Evolutionary conservation across 148 eudicot species (phyloP).

Genomic region (Rheum nobile): DNA sequence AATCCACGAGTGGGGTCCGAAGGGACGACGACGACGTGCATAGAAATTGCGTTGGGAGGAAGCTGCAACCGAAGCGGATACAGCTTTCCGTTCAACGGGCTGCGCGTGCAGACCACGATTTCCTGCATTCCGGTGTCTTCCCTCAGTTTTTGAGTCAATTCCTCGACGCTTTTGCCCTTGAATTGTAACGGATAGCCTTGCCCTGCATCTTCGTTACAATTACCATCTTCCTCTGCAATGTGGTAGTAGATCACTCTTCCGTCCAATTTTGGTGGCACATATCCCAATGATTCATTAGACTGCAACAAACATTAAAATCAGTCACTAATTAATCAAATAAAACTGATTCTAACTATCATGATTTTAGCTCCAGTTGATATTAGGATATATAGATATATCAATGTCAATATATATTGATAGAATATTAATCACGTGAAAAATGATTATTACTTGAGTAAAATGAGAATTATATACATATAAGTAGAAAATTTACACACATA

Average conservation of each 20-base stretch:
- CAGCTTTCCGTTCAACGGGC: conserved; percentile 54
- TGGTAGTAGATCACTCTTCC: conserved; percentile 54
- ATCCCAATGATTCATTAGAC: conserved; percentile 41
- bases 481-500: too few species aligned
- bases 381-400: too few species aligned
- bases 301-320: conserved; percentile 20
- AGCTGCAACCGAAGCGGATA: conserved; percentile 51
- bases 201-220: conserved; percentile 18
- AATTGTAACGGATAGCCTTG: conserved; percentile 32
- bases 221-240: conserved; percentile 34
- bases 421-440: too few species aligned
- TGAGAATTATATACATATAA: too few species aligned
- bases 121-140: conserved; percentile 44
- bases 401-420: too few species aligned
- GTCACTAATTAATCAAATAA: background rate
- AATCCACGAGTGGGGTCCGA: conserved; percentile 29
- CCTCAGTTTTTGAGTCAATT: conserved; percentile 39
- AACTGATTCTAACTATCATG: too few species aligned
- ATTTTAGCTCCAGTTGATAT: too few species aligned
- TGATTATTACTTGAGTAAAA: too few species aligned
- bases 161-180: conserved; percentile 47
- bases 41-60: conserved; percentile 52
- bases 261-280: conserved; percentile 41
- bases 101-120: conserved; percentile 40
- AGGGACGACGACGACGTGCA: conserved; percentile 52